Conservation (phyloP, 768 basidiomycete genomes). For the Gyrodon lividus region DNA sequence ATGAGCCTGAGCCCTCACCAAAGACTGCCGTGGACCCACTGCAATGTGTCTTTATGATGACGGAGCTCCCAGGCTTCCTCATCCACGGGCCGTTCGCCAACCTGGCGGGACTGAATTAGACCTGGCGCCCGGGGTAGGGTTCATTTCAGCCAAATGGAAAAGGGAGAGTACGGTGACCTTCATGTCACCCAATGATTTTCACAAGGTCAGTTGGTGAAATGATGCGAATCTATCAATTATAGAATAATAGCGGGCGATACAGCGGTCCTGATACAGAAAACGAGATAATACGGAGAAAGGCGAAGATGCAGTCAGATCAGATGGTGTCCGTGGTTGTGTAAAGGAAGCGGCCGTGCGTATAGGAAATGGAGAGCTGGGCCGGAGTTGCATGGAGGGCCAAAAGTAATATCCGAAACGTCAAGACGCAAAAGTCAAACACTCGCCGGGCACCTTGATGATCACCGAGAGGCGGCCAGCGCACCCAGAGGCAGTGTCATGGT, state of each 20-base stretch:
- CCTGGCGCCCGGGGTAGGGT: not conserved
- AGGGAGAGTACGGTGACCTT: not conserved
- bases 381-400: slow-evolving; percentile 10
- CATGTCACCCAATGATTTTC: slow-evolving; percentile 21
- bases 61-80: slow-evolving; percentile 11
- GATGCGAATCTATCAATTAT: slow-evolving; percentile 17
- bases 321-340: slow-evolving; percentile 18
- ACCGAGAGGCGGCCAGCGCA: slow-evolving; percentile 23
- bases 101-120: slow-evolving; percentile 6
- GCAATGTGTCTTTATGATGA: too few relatives aligned
- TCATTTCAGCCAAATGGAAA: slow-evolving; percentile 1
- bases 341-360: slow-evolving; percentile 14
- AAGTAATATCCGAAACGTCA: slow-evolving; percentile 11
- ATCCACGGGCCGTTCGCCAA: not conserved
- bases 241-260: slow-evolving; percentile 18
- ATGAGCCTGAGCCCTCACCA: slow-evolving; percentile 1
- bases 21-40: too few relatives aligned
- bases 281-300: slow-evolving; percentile 7
- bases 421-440: slow-evolving; percentile 15
- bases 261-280: slow-evolving; percentile 24
- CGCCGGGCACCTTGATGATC: slow-evolving; percentile 14
- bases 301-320: slow-evolving; percentile 7
- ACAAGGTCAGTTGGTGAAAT: slow-evolving; percentile 17
- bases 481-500: slow-evolving; percentile 50
- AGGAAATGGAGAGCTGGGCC: slow-evolving; percentile 10